These are phyloP conservation scores for Malassezia pachydermatis DNA, from an alignment of 1,284 basidiomycete species.

Conservation along the genomic window DNA sequence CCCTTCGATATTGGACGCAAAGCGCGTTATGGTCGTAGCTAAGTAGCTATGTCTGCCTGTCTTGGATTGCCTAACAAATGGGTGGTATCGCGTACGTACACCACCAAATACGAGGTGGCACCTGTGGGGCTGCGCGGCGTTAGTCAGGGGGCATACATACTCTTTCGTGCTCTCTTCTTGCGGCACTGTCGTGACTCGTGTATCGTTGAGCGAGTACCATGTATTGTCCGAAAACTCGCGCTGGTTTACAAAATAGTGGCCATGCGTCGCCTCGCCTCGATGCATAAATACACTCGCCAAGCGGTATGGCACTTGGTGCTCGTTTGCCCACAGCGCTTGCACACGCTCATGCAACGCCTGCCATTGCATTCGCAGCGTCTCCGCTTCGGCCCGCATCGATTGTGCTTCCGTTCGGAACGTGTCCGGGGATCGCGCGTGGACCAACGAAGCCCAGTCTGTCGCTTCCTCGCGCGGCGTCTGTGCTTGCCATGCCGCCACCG, in stretches of 20 bases:
- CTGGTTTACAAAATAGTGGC: conserved; percentile 45
- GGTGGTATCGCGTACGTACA: conserved; percentile 32
- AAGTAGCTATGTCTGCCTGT: no score
- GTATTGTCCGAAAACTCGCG: conserved; percentile 14
- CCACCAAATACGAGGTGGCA: conserved; percentile 44
- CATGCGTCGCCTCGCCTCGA: conserved; percentile 52
- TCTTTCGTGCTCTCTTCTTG: conserved; percentile 32
- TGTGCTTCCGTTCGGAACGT: conserved; percentile 5
- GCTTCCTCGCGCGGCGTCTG: background rate
- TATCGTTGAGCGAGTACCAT: conserved; percentile 45
- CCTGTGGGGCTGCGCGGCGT: conserved; percentile 27
- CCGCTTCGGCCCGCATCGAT: conserved; percentile 22
- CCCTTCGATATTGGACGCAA: conserved; percentile 86
- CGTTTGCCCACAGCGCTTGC: conserved; percentile 67
- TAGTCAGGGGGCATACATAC: conserved; percentile 11
- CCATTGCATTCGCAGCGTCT: conserved; percentile 55
- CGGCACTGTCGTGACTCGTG: conserved; percentile 20
- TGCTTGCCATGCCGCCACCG: background rate
- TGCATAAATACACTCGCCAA: conserved; percentile 93
- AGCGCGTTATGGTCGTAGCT: conserved; percentile 43
- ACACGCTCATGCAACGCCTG: conserved; percentile 61
- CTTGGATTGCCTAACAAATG: conserved; percentile 21
- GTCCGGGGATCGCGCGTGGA: background rate
- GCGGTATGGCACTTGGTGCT: conserved; percentile 66
- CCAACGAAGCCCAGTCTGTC: background rate